These are phyloP conservation scores for Fusarium longipes DNA, from an alignment of 2,329 filamentous ascomycete species.

Conservation along the genomic window DNA sequence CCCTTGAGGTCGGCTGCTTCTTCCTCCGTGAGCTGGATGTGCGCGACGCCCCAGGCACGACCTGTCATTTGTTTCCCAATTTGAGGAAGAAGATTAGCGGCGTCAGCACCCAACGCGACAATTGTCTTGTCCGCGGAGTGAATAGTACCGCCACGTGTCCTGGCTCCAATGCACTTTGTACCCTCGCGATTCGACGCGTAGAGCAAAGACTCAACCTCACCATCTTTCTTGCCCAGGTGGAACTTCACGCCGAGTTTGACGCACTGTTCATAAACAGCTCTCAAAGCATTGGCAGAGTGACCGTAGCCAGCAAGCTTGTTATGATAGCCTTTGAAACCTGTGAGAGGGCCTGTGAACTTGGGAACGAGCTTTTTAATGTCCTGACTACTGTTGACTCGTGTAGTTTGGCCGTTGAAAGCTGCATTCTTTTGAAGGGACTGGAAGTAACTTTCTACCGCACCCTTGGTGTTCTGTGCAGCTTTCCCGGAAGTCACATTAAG, in stretches of 20 bases:
- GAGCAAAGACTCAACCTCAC: conserved; percentile 23
- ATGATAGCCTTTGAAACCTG: conserved; percentile 20
- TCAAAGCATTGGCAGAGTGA: conserved; percentile 22
- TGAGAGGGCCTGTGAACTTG: conserved; percentile 16
- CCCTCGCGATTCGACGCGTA: conserved; percentile 24
- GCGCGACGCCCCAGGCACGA: conserved; percentile 27
- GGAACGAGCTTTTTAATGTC: conserved; percentile 28
- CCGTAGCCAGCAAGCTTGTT: conserved; percentile 33
- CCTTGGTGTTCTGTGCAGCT: conserved; percentile 20
- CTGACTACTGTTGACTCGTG: conserved; percentile 6
- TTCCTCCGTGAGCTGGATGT: conserved; percentile 27
- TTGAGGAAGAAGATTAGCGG: conserved; percentile 9
- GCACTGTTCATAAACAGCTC: conserved; percentile 25
- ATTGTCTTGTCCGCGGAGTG: conserved; percentile 26
- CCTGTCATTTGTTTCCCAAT: conserved; percentile 34
- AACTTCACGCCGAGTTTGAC: conserved; percentile 29
- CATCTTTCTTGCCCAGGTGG: conserved; percentile 6
- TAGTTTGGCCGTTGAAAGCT: conserved; percentile 23
- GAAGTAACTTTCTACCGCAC: conserved; percentile 24
- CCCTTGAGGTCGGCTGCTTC: conserved; percentile 22
- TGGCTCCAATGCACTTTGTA: conserved; percentile 19
- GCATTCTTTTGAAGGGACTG: conserved; percentile 23
- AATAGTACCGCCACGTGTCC: conserved; percentile 8
- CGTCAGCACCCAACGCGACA: conserved; percentile 21
- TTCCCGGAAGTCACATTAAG: conserved; percentile 30